Conservation (phyloP, 768 basidiomycete species). For the Suillus cothurnatus region DNA sequence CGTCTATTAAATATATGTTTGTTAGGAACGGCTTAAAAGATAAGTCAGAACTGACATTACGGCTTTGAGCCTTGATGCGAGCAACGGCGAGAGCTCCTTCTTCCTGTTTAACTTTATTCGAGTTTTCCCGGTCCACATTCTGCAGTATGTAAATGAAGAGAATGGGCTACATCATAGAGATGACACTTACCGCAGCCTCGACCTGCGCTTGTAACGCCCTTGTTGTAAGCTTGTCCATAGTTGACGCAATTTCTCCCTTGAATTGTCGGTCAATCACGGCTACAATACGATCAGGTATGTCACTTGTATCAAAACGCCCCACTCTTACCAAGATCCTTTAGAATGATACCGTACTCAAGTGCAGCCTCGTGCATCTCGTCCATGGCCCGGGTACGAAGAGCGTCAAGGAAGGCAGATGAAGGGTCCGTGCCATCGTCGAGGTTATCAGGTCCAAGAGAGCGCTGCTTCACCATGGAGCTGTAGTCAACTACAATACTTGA, state of each 20-base stretch:
- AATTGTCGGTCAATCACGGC: slow-evolving; percentile 88
- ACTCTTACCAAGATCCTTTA: slow-evolving; percentile 72
- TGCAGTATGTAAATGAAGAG: slow-evolving; percentile 25
- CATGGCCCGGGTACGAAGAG: slow-evolving; percentile 80
- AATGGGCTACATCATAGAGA: not conserved
- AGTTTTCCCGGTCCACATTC: slow-evolving; percentile 88
- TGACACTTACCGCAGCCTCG: slow-evolving; percentile 68
- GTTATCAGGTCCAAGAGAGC: slow-evolving; percentile 75
- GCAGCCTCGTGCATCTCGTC: slow-evolving; percentile 84
- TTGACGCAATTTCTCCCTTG: slow-evolving; percentile 84
- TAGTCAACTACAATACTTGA: slow-evolving; percentile 46
- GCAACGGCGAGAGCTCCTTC: slow-evolving; percentile 79
- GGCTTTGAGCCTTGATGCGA: slow-evolving; percentile 70
- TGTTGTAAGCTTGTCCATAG: slow-evolving; percentile 85
- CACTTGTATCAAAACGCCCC: not conserved
- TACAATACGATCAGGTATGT: slow-evolving; percentile 24
- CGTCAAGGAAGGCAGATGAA: slow-evolving; percentile 80
- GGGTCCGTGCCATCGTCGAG: slow-evolving; percentile 70
- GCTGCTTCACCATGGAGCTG: slow-evolving; percentile 73
- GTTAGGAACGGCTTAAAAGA: slow-evolving; percentile 11
- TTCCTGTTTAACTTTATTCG: slow-evolving; percentile 85
- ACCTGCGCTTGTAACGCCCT: slow-evolving; percentile 86
- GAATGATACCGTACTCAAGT: slow-evolving; percentile 78
- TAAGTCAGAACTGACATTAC: slow-evolving; percentile 39
- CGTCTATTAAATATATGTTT: slow-evolving; percentile 38